phyloP scores from a whole-genome alignment of 306 rosid species.

The Cucurbita moschata region DNA sequence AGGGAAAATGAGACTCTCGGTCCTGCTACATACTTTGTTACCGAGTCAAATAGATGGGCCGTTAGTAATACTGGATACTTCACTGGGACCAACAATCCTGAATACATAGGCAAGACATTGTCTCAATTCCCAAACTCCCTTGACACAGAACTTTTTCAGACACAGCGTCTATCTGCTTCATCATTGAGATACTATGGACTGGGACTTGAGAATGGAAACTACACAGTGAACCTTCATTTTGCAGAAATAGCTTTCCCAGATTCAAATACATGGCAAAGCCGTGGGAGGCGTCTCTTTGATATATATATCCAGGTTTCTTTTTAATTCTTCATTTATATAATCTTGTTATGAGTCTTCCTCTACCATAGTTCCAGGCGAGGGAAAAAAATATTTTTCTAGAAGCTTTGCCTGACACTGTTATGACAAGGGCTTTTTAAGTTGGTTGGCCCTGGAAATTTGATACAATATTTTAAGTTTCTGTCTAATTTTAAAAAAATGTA shows the following conservation, averaged over 20 bases:
- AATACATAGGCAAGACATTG: conserved; percentile 11
- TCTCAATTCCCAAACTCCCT: conserved; percentile 31
- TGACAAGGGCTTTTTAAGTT: too few relatives aligned
- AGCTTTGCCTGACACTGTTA: not conserved
- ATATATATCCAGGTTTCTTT: conserved; percentile 54
- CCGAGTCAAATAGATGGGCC: conserved; percentile 41
- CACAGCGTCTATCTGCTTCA: conserved; percentile 58
- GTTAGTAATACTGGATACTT: conserved; percentile 60
- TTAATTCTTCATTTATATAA: not conserved
- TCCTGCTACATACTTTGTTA: conserved; percentile 53
- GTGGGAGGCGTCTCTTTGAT: conserved; percentile 58
- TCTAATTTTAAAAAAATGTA: not conserved
- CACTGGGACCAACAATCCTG: conserved; percentile 10
- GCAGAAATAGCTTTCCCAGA: conserved; percentile 35
- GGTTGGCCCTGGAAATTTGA: not conserved
- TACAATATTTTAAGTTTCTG: not conserved
- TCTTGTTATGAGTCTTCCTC: not conserved
- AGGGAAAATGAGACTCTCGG: conserved; percentile 46
- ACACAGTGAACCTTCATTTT: conserved; percentile 54
- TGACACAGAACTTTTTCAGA: conserved; percentile 46
- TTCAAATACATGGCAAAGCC: conserved; percentile 39
- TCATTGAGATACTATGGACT: conserved; percentile 70
- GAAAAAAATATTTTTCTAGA: not conserved
- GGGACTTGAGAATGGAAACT: conserved; percentile 55
- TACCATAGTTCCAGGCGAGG: not conserved